Evolutionary conservation across 345 rosid genomes (phyloP).

Genomic region (Populus alba): DNA sequence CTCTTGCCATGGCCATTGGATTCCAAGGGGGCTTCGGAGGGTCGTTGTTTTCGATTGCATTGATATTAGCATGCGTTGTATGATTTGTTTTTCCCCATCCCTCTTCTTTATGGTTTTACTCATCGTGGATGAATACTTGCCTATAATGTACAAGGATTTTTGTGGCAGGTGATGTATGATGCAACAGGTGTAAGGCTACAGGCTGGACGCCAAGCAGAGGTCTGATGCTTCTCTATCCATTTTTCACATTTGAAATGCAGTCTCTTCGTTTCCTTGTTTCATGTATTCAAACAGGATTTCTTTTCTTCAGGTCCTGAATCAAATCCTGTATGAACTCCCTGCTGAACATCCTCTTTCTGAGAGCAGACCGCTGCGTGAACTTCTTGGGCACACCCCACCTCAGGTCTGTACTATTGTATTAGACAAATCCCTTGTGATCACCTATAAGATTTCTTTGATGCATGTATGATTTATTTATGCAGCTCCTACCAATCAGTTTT

Average conservation of each 20-base stretch:
- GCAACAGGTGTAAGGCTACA: slow-evolving; percentile 87
- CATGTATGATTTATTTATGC: too few relatives aligned
- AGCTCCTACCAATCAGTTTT: background rate
- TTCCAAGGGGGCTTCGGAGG: slow-evolving; percentile 75
- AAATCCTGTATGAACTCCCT: slow-evolving; percentile 89
- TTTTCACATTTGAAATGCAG: background rate
- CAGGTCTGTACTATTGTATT: slow-evolving; percentile 46
- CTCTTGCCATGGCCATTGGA: slow-evolving; percentile 66
- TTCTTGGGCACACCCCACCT: slow-evolving; percentile 87
- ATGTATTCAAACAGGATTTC: slow-evolving; percentile 12
- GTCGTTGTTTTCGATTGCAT: slow-evolving; percentile 53
- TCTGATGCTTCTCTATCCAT: slow-evolving; percentile 21
- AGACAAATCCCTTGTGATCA: background rate
- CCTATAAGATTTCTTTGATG: background rate
- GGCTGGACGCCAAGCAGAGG: slow-evolving; percentile 96
- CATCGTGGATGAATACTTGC: background rate
- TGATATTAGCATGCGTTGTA: slow-evolving; percentile 75
- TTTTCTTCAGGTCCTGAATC: slow-evolving; percentile 69
- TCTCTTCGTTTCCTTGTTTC: slow-evolving; percentile 2
- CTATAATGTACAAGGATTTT: background rate
- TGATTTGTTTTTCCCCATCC: slow-evolving; percentile 13
- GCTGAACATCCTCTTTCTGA: slow-evolving; percentile 91
- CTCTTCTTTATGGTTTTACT: background rate
- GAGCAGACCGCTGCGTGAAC: slow-evolving; percentile 73
- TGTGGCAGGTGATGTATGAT: slow-evolving; percentile 78